Evolutionary conservation across 371 early-diverging fungal genomes (phyloP), one percentile per base, ranked within the genome.

Genomic region (Apophysomyces variabilis): DNA sequence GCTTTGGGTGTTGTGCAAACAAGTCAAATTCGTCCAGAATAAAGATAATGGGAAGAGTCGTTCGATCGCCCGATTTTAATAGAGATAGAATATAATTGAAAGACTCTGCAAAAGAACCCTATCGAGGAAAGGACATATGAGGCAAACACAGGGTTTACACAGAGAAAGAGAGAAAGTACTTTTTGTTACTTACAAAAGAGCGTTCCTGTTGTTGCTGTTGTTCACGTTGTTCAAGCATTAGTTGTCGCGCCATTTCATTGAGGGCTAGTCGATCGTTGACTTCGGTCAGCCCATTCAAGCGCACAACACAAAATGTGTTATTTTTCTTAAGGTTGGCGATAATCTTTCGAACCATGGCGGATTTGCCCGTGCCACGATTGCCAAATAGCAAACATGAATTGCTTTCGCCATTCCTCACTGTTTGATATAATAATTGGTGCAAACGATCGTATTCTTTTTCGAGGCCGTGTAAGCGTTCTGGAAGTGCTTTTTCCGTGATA

Each of bases 11-110:
- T 58, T 89, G 86, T 1, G 96, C 92, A 80, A 96, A 94, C 46
- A 90, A 72, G 69, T 95, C 96, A 67, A 98, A 92, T 67, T 95
- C 95, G 41, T 98, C 96, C 44, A 98, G 74, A 13, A 95, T 81
- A 71, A 97, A 92, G 26, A 98, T 72, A 16, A 96, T 81, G 0
- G 93, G 93, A 37, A 85, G 66, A 3, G 84, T 86, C 0, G 80
- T 75, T 54, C 74, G 82, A 6, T 83, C 82, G 18, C 88, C 87
- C 26, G 79, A 67, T 60, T 86, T 83, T n/a, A 93, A 75, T 14
- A 89, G 74, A 0, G 87, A 78, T 13, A 93, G 66, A 21, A 93
- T 66, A 66, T 83, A 89, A 14, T 79, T 76, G 44, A 92, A 77
- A 1, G 88, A 85, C 46, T 90, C 92, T 38, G 91, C 82, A 76